These are phyloP conservation scores for Plasmodium vinckei DNA, from an alignment of 169 alveolate species.

Conservation along the genomic window DNA sequence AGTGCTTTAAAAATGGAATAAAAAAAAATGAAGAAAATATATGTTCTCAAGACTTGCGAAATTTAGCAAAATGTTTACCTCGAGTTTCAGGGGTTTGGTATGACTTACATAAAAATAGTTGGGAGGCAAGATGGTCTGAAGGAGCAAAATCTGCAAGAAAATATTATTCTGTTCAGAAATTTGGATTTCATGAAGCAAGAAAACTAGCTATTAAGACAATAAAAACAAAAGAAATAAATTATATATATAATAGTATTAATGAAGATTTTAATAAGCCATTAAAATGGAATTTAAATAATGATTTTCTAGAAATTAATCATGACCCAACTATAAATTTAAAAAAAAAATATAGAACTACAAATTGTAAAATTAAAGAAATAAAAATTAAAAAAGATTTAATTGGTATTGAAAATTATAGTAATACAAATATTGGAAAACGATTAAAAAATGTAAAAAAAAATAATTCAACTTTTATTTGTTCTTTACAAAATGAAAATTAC, in stretches of 20 bases:
- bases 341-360: constrained; percentile 48
- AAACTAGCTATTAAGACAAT: constrained; percentile 84
- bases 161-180: constrained; percentile 85
- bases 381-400: constrained; percentile 21
- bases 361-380: constrained; percentile 37
- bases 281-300: constrained; percentile 51
- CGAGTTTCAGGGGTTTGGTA: constrained; percentile 86
- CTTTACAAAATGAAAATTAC: not conserved
- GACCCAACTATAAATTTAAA: constrained; percentile 61
- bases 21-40: constrained; percentile 44
- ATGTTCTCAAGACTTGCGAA: constrained; percentile 82
- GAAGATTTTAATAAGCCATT: constrained; percentile 47
- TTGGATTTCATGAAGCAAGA: constrained; percentile 87
- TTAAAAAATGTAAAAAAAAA: constrained; percentile 12
- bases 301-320: constrained; percentile 49
- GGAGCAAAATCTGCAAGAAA: constrained; percentile 84
- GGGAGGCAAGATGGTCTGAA: constrained; percentile 88
- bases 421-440: not conserved
- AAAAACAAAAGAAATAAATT: constrained; percentile 72
- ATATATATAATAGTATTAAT: constrained; percentile 52
- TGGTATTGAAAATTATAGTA: not conserved
- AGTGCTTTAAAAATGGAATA: constrained; percentile 33
- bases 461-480: not conserved
- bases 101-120: constrained; percentile 85
- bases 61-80: constrained; percentile 84